A percentile compares a stretch with the other conserved stretches of the same genome.
Conservation (phyloP, 306 rosid genomes). For the Rosa chinensis region DNA sequence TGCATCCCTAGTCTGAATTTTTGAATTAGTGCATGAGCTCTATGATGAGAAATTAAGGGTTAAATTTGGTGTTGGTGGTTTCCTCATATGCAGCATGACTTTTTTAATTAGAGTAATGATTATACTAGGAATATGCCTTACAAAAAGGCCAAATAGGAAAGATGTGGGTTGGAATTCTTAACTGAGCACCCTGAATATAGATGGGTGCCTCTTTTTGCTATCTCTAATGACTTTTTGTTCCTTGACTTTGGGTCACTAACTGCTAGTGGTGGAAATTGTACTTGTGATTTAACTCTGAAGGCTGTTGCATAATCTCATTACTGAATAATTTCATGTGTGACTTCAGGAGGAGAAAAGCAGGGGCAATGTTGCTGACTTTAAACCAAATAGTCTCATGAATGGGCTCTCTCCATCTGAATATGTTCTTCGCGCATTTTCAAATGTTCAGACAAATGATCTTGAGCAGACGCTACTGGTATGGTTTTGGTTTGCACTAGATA, state of each 20-base stretch:
- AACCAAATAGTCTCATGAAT: slow-evolving; percentile 64
- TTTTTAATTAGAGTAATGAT: background rate
- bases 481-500: background rate
- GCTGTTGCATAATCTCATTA: slow-evolving; percentile 3
- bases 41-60: background rate
- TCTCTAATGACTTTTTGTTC: background rate
- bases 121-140: background rate
- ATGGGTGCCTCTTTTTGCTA: background rate
- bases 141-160: background rate
- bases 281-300: background rate
- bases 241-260: background rate
- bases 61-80: background rate
- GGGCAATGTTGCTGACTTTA: slow-evolving; percentile 45
- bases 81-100: background rate
- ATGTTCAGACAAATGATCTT: slow-evolving; percentile 78
- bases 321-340: slow-evolving; percentile 17
- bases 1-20: background rate
- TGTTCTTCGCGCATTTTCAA: slow-evolving; percentile 72
- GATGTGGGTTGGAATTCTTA: background rate
- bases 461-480: slow-evolving; percentile 90
- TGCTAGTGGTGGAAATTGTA: background rate
- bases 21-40: background rate
- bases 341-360: slow-evolving; percentile 67
- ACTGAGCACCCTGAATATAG: background rate
- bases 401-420: slow-evolving; percentile 81